Percentiles rank a stretch among this genome's conserved stretches.
Evolutionary conservation across 495 filamentous ascomycete genomes (phyloP).

Genomic region (Staphylotrichum tortipilum): DNA sequence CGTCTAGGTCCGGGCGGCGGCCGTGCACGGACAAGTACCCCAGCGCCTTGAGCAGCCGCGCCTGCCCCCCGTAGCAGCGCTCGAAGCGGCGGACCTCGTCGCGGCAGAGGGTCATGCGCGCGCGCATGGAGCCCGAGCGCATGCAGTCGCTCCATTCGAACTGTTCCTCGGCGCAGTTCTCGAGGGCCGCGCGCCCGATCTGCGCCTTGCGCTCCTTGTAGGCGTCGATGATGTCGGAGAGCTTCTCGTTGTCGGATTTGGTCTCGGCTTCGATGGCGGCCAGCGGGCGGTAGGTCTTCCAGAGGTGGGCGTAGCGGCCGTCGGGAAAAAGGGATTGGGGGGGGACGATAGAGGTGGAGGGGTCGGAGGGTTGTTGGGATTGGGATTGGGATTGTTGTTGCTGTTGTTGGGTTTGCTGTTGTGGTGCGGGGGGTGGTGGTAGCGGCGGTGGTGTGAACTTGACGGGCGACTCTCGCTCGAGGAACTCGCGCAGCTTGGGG

Average conservation of each 20-base stretch:
- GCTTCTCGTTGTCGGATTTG: conserved; percentile 64
- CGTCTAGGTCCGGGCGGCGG: conserved; percentile 60
- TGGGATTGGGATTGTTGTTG: too few species aligned
- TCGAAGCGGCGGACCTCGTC: conserved; percentile 61
- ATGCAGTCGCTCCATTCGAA: conserved; percentile 68
- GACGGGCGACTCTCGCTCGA: conserved; percentile 70
- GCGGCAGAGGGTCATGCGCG: conserved; percentile 64
- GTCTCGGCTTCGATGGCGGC: conserved; percentile 50
- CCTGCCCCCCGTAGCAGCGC: conserved; percentile 74
- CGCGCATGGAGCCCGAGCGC: conserved; percentile 48
- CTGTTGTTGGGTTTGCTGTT: conserved; percentile 1
- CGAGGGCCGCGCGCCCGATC: conserved; percentile 74
- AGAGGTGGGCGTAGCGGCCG: conserved; percentile 88
- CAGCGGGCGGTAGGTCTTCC: conserved; percentile 75
- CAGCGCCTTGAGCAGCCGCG: conserved; percentile 79
- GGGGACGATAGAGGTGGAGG: conserved; percentile 18
- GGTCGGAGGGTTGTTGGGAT: too few species aligned
- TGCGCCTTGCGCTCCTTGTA: conserved; percentile 72
- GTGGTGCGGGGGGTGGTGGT: not conserved
- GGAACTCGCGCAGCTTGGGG: conserved; percentile 73
- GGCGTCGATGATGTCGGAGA: conserved; percentile 66
- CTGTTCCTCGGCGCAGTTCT: conserved; percentile 89
- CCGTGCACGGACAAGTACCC: conserved; percentile 70
- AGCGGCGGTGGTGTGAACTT: conserved; percentile 44
- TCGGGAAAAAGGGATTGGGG: conserved; percentile 48